phyloP scores from a whole-genome alignment of 768 basidiomycete species.

The Amanita pallidorosea region DNA sequence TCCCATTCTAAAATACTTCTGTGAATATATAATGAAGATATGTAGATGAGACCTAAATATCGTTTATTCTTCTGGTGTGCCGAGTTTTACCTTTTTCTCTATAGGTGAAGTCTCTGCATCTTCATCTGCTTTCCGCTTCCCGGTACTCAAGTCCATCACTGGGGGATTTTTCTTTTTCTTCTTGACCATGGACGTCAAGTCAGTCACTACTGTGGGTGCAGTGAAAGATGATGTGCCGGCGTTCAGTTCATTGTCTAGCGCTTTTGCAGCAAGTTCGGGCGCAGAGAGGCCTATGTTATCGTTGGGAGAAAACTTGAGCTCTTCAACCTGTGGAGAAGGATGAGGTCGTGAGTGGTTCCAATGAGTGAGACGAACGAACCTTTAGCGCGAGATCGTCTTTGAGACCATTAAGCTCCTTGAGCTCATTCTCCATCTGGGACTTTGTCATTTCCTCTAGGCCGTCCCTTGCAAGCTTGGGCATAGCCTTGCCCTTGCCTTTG shows the following conservation, averaged over 20 bases:
- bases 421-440: constrained; percentile 65
- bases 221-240: constrained; percentile 22
- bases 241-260: constrained; percentile 64
- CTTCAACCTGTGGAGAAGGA: constrained; percentile 56
- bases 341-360: background rate
- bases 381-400: constrained; percentile 80
- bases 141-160: constrained; percentile 22
- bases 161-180: constrained; percentile 72
- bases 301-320: constrained; percentile 74
- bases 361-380: constrained; percentile 27
- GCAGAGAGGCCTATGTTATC: constrained; percentile 44
- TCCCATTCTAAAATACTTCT: constrained; percentile 30
- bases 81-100: constrained; percentile 61
- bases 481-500: constrained; percentile 69
- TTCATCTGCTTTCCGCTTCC: constrained; percentile 67
- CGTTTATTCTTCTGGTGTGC: constrained; percentile 19
- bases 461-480: constrained; percentile 32
- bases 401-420: constrained; percentile 67
- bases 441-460: constrained; percentile 62
- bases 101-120: constrained; percentile 33
- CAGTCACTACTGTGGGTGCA: constrained; percentile 48
- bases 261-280: constrained; percentile 60
- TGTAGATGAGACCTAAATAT: background rate
- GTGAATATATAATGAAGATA: constrained; percentile 1
- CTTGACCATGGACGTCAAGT: constrained; percentile 75